A percentile compares a stretch with the other conserved stretches of the same genome.
These are phyloP conservation scores for Huntiella abstrusa DNA, from an alignment of 2,329 filamentous ascomycete species.

Conservation along the genomic window DNA sequence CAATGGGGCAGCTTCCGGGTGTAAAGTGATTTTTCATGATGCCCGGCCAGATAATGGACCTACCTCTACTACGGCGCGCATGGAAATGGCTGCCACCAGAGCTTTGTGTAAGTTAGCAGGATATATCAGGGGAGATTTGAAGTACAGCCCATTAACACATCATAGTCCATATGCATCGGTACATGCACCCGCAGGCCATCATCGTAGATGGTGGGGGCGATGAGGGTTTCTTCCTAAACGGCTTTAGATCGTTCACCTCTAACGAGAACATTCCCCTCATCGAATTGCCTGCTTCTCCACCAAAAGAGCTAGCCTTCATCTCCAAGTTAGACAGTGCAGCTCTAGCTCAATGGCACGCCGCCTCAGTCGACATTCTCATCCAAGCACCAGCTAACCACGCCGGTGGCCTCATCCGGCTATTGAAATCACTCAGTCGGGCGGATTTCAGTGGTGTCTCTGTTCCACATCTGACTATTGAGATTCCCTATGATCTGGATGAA, in stretches of 20 bases:
- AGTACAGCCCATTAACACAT: slow-evolving; percentile 5
- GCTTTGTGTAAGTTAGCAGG: slow-evolving; percentile 36
- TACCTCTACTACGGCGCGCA: slow-evolving; percentile 50
- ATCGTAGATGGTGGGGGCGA: slow-evolving; percentile 56
- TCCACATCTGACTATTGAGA: slow-evolving; percentile 68
- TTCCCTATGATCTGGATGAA: slow-evolving; percentile 52
- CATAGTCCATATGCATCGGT: slow-evolving; percentile 47
- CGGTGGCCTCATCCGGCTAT: slow-evolving; percentile 55
- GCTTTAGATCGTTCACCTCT: slow-evolving; percentile 35
- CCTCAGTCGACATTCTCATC: slow-evolving; percentile 65
- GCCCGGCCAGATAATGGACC: slow-evolving; percentile 56
- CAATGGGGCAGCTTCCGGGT: slow-evolving; percentile 59
- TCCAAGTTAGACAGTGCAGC: slow-evolving; percentile 56
- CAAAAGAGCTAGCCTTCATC: slow-evolving; percentile 55
- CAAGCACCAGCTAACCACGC: slow-evolving; percentile 53
- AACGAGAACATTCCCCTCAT: slow-evolving; percentile 45
- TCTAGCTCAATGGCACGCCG: slow-evolving; percentile 59
- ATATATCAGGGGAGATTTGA: not conserved
- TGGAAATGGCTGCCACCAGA: slow-evolving; percentile 43
- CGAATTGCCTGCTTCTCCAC: slow-evolving; percentile 46
- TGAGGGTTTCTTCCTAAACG: slow-evolving; percentile 46
- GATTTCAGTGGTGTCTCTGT: slow-evolving; percentile 53
- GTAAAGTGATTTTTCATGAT: slow-evolving; percentile 49
- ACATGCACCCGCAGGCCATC: slow-evolving; percentile 59
- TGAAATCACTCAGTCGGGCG: slow-evolving; percentile 55